Evolutionary conservation across 169 alveolate genomes (phyloP).

Genomic region (Blepharisma undulans): DNA sequence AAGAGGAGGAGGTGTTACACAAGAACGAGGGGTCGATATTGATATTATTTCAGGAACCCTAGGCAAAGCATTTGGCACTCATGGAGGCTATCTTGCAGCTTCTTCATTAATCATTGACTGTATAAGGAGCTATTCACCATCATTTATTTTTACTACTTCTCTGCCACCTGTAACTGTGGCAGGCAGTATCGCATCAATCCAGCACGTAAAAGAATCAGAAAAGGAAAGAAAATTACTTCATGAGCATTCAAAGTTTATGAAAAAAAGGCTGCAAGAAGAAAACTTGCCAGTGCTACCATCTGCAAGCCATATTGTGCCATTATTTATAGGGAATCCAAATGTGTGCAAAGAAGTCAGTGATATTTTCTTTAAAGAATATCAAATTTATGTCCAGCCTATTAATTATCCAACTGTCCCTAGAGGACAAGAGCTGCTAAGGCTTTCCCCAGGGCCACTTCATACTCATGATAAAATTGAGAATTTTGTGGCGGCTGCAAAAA

Average conservation of each 20-base stretch:
- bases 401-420: conserved; percentile 90
- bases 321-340: conserved; percentile 81
- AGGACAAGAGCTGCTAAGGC: conserved; percentile 84
- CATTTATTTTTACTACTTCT: conserved; percentile 89
- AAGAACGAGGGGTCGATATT: conserved; percentile 67
- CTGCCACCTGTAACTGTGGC: conserved; percentile 85
- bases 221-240: conserved; percentile 68
- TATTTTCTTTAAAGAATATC: conserved; percentile 66
- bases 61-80: conserved; percentile 89
- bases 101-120: conserved; percentile 65
- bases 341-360: conserved; percentile 79
- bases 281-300: conserved; percentile 75
- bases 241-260: conserved; percentile 65
- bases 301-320: conserved; percentile 84
- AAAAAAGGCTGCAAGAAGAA: conserved; percentile 55
- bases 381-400: conserved; percentile 87
- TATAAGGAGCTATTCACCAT: conserved; percentile 84
- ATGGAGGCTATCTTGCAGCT: conserved; percentile 91
- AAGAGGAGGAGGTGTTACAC: conserved; percentile 86
- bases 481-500: conserved; percentile 57
- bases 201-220: conserved; percentile 59
- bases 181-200: conserved; percentile 81
- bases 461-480: conserved; percentile 74
- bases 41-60: conserved; percentile 89
- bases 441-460: conserved; percentile 89